Conservation (phyloP, 371 early-diverging fungal species). For the Basidiobolus heterosporus region DNA sequence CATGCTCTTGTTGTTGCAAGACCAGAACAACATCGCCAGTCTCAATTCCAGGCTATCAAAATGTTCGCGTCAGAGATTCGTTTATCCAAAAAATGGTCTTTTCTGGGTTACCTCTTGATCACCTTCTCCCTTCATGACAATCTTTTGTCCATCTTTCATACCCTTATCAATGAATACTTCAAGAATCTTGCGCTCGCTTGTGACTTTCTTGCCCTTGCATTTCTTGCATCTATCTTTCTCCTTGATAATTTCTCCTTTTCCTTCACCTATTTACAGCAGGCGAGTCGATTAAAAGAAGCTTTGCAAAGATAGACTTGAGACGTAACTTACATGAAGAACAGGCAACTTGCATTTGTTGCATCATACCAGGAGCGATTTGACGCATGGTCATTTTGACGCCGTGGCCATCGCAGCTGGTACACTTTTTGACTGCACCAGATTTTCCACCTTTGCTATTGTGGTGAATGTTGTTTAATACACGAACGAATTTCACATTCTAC, state of each 20-base stretch:
- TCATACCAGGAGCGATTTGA: conserved; percentile 85
- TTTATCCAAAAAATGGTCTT: conserved; percentile 6
- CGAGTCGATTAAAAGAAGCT: not conserved
- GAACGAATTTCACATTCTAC: not conserved
- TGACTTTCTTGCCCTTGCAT: conserved; percentile 54
- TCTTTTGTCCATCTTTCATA: conserved; percentile 65
- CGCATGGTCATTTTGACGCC: conserved; percentile 77
- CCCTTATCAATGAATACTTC: conserved; percentile 59
- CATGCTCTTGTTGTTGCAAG: conserved; percentile 57
- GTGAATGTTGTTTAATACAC: not conserved
- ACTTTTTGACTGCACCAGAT: conserved; percentile 50
- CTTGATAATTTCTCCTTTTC: conserved; percentile 49
- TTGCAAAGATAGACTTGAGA: not conserved
- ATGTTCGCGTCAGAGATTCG: conserved; percentile 2
- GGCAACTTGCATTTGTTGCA: conserved; percentile 90
- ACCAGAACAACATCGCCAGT: conserved; percentile 57
- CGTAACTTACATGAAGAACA: conserved; percentile 43
- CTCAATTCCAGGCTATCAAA: conserved; percentile 16
- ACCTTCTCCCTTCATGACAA: conserved; percentile 55
- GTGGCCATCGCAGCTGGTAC: conserved; percentile 72
- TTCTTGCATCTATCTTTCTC: conserved; percentile 52
- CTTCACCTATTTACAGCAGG: conserved; percentile 13
- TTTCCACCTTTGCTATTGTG: conserved; percentile 47
- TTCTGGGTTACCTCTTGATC: conserved; percentile 47
- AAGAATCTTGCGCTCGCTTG: conserved; percentile 51